Percentiles rank a stretch among this genome's conserved stretches.
Conservation (phyloP, 139 green algal species). For the Chlamydomonas asymmetrica region DNA sequence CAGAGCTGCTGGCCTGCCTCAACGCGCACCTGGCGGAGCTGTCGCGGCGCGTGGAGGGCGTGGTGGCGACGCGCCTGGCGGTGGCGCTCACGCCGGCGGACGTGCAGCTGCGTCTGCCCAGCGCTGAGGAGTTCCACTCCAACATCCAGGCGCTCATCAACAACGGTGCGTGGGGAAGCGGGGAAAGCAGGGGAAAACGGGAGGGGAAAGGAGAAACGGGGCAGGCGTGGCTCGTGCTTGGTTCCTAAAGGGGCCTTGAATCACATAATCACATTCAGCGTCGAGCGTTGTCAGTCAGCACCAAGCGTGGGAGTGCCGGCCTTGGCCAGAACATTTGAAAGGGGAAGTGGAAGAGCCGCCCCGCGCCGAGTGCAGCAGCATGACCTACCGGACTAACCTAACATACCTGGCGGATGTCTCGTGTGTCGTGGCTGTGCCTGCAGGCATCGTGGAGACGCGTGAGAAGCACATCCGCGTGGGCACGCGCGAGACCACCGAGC, state of each 20-base stretch:
- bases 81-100: conserved; percentile 52
- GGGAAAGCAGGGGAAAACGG: too few relatives aligned
- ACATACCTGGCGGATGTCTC: too few relatives aligned
- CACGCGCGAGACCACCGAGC: conserved; percentile 34
- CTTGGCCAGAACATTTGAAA: too few relatives aligned
- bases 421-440: too few relatives aligned
- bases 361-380: too few relatives aligned
- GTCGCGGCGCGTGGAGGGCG: conserved; percentile 48
- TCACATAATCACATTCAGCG: too few relatives aligned
- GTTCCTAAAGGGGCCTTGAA: background rate
- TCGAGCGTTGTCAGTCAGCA: too few relatives aligned
- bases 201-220: too few relatives aligned
- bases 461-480: conserved; percentile 44
- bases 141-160: conserved; percentile 66
- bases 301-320: too few relatives aligned
- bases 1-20: conserved; percentile 52
- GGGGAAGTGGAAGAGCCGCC: too few relatives aligned
- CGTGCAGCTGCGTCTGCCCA: conserved; percentile 54
- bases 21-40: conserved; percentile 62
- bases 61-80: conserved; percentile 41
- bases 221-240: background rate
- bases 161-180: conserved; percentile 36
- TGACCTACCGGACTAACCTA: too few relatives aligned
- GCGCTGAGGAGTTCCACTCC: conserved; percentile 61
- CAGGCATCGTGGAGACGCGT: conserved; percentile 33